A percentile compares a stretch with the other conserved stretches of the same genome.
Conservation (phyloP, 2,329 filamentous ascomycete genomes). For the Atkinsonella hypoxylon region DNA sequence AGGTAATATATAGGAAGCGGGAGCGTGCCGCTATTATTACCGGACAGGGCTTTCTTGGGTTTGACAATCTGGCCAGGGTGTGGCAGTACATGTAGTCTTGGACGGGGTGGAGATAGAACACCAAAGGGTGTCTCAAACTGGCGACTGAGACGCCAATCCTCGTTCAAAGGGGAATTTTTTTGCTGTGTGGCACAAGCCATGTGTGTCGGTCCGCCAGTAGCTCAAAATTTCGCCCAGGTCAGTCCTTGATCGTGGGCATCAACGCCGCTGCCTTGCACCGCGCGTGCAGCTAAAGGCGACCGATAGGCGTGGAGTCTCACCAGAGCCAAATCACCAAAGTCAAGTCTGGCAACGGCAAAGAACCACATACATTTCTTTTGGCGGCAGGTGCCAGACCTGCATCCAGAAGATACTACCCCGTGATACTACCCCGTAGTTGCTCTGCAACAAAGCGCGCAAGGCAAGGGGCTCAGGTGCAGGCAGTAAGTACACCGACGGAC, state of each 20-base stretch:
- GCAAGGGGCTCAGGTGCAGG: not conserved
- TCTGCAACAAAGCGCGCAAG: slow-evolving; percentile 1
- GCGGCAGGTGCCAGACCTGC: slow-evolving; percentile 3
- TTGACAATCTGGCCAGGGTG: not conserved
- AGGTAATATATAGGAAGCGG: slow-evolving; percentile 17
- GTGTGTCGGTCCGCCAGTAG: not conserved
- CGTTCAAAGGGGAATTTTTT: slow-evolving; percentile 1
- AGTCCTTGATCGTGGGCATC: not conserved
- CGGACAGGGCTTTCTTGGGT: not conserved
- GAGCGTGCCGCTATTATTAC: slow-evolving; percentile 9
- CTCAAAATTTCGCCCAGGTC: not conserved
- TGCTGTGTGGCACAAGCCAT: slow-evolving; percentile 3
- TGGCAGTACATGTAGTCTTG: not conserved
- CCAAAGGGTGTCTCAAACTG: not conserved
- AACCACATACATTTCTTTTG: not conserved
- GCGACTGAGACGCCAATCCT: not conserved
- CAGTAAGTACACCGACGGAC: not conserved
- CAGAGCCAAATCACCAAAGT: not conserved
- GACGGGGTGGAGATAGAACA: not conserved
- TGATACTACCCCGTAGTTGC: not conserved
- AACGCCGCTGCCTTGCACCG: not conserved
- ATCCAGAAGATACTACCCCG: not conserved
- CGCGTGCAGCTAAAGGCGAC: not conserved
- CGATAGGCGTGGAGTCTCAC: too few species aligned
- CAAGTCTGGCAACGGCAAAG: not conserved